A percentile compares a stretch with the other conserved stretches of the same genome.
Evolutionary conservation across 805 yeast genomes (phyloP).

Genomic region (Candida golubevii): DNA sequence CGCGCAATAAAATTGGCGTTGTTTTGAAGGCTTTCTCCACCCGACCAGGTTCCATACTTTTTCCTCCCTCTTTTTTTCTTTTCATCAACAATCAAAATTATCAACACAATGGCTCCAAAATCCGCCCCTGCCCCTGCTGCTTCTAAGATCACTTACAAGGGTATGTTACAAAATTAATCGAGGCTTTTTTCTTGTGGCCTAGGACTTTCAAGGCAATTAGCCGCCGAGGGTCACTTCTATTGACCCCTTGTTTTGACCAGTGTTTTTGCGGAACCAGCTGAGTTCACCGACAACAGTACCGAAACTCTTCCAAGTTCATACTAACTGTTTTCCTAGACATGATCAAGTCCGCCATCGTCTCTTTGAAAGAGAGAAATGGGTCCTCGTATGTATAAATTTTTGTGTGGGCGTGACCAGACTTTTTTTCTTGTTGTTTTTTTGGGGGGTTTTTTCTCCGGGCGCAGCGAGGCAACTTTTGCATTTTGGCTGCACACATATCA

Average conservation of each 20-base stretch:
- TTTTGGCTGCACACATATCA: neutral
- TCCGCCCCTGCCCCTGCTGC: constrained; percentile 11
- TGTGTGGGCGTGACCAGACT: neutral
- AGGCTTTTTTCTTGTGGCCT: neutral
- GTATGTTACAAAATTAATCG: constrained; percentile 4
- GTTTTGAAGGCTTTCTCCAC: constrained; percentile 9
- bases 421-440: no score
- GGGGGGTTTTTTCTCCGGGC: constrained; percentile 1
- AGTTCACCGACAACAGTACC: no score
- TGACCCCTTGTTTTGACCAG: constrained; percentile 2
- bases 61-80: constrained; percentile 6
- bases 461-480: neutral
- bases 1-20: neutral
- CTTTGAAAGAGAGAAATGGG: constrained; percentile 78
- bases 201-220: neutral
- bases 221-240: neutral
- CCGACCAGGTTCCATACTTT: constrained; percentile 4
- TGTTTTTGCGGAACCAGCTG: constrained; percentile 6
- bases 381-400: constrained; percentile 47
- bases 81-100: neutral
- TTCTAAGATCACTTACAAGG: constrained; percentile 15
- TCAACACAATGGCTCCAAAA: constrained; percentile 14
- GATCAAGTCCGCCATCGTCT: constrained; percentile 62
- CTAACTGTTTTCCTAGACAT: constrained; percentile 36
- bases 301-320: no score